Evolutionary conservation across 805 yeast genomes (phyloP).

Genomic region (Blastobotrys attinorum): DNA sequence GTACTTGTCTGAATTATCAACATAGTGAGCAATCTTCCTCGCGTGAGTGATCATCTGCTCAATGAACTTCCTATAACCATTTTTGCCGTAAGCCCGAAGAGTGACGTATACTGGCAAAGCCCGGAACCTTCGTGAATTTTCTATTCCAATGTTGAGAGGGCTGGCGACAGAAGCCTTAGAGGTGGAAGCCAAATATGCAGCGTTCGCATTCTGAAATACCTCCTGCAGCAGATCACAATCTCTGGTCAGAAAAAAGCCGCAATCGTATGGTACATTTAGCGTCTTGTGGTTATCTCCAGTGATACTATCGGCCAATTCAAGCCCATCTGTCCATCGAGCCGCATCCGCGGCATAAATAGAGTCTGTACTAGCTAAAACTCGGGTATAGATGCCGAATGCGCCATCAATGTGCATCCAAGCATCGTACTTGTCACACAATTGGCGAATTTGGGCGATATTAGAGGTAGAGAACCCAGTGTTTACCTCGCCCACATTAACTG

Average conservation of each 20-base stretch:
- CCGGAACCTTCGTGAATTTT: constrained; percentile 19
- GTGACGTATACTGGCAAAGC: constrained; percentile 19
- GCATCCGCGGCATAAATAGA: constrained; percentile 6
- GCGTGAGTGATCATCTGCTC: constrained; percentile 12
- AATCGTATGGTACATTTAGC: constrained; percentile 21
- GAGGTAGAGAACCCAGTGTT: constrained; percentile 19
- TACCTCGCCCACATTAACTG: constrained; percentile 19
- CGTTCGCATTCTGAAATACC: constrained; percentile 18
- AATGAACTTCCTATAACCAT: constrained; percentile 13
- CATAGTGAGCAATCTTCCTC: constrained; percentile 11
- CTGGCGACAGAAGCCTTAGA: constrained; percentile 2
- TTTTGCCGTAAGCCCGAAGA: constrained; percentile 17
- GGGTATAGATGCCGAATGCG: constrained; percentile 18
- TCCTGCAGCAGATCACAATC: constrained; percentile 6
- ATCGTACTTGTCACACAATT: constrained; percentile 15
- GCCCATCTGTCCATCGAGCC: constrained; percentile 8
- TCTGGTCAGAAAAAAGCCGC: constrained; percentile 15
- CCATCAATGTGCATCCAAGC: constrained; percentile 24
- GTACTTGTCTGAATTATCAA: constrained; percentile 10
- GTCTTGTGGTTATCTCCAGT: constrained; percentile 22
- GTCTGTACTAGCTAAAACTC: constrained; percentile 6
- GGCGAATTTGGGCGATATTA: constrained; percentile 7
- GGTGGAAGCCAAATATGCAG: constrained; percentile 13
- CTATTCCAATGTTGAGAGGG: constrained; percentile 18
- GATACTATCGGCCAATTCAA: constrained; percentile 20